phyloP scores from a whole-genome alignment of 2,329 filamentous ascomycete species.

The Fusarium sp. region DNA sequence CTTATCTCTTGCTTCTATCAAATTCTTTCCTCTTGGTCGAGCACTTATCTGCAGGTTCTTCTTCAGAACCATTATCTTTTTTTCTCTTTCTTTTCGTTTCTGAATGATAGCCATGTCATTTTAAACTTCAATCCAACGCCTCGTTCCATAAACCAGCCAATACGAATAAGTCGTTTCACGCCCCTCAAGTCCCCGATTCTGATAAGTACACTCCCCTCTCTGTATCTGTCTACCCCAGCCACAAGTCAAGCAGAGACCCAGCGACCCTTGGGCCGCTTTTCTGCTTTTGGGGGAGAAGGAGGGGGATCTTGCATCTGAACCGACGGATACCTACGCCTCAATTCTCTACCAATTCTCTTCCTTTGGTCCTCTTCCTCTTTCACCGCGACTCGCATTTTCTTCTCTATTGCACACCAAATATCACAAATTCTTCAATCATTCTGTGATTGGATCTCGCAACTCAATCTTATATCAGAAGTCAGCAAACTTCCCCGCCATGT shows the following conservation, averaged over 20 bases:
- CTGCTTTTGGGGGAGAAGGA: slow-evolving; percentile 36
- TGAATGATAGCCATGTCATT: slow-evolving; percentile 25
- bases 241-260: slow-evolving; percentile 19
- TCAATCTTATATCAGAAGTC: neutral
- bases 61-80: slow-evolving; percentile 6
- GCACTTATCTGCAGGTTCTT: slow-evolving; percentile 5
- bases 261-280: slow-evolving; percentile 40
- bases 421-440: neutral
- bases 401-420: slow-evolving; percentile 4
- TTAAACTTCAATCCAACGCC: slow-evolving; percentile 26
- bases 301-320: slow-evolving; percentile 45
- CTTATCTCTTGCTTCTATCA: slow-evolving; percentile 16
- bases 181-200: slow-evolving; percentile 37
- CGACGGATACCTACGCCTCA: slow-evolving; percentile 29
- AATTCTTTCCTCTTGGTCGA: neutral
- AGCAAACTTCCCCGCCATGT: slow-evolving; percentile 43
- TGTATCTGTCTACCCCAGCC: slow-evolving; percentile 11
- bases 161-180: slow-evolving; percentile 36
- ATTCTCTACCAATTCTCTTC: slow-evolving; percentile 32
- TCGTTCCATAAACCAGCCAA: slow-evolving; percentile 30
- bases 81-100: neutral
- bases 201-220: slow-evolving; percentile 42
- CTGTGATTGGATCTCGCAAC: neutral
- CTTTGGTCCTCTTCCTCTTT: slow-evolving; percentile 13
- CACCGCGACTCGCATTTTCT: slow-evolving; percentile 19